Base-by-base conservation (phyloP, 176 grass and related monocot species). In the Oryza meyeriana region DNA sequence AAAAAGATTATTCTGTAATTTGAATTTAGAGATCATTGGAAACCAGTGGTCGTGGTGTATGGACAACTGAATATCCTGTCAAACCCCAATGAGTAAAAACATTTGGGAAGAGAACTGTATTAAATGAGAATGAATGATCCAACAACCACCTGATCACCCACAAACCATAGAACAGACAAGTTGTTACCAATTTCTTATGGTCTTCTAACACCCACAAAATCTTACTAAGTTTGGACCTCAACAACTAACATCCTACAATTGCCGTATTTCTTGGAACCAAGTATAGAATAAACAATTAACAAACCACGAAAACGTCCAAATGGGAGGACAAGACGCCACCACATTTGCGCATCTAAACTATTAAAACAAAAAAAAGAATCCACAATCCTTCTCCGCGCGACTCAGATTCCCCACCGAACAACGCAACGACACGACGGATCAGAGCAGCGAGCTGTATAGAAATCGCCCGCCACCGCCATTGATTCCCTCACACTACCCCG, bases 321-420 rank as follows among this genome's bases (percentile, higher is more conserved):
- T 39, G 61, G 47, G 13, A 86, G 67, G 44, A 66, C 25, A 66
- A 77, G 40, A 81, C 64, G 77, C 14, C 63, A 71, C 38, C 55
- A n/a, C 71, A 81, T 81, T 81, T 71, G 71, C 25, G 66, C 36
- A 67, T 88, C 69, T 33, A 82, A 33, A 81, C 41, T 20, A 71
- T 14, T 39, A 35, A 76, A 40, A 41, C 11, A 18, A 17, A 4
- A 35, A 2, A 34, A 29, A 26, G 41, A 26, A 16, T 8, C 22
- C 22, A 8, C 41, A 66, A 61, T 88, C 30, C 32, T 57, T 28
- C 33, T 26, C 20, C 47, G 42, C 72, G 41, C 28, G 44, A 36
- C 52, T 70, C 78, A 82, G 72, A 85, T 61, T 66, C 44, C 44
- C 74, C 66, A 81, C 77, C 78, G 39, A 41, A 73, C 57, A 77